These are phyloP conservation scores for Cyberlindnera mrakii DNA, from an alignment of 805 yeast genomes.

Conservation along the genomic window DNA sequence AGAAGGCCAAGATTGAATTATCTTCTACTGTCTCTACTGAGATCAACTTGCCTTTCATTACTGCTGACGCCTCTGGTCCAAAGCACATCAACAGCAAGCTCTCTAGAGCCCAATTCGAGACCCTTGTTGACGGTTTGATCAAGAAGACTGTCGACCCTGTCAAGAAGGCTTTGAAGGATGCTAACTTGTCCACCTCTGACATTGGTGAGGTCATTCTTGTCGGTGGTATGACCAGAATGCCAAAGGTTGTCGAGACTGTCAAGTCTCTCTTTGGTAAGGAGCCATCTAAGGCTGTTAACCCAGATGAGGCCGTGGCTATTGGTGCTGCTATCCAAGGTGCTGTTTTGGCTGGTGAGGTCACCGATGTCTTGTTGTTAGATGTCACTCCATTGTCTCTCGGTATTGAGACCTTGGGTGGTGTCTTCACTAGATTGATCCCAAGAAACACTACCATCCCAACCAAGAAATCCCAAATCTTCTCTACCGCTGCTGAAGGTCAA, in stretches of 20 bases:
- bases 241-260: conserved; percentile 65
- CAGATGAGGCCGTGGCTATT: conserved; percentile 85
- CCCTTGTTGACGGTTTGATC: conserved; percentile 59
- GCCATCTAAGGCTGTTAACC: conserved; percentile 74
- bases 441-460: conserved; percentile 73
- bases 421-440: conserved; percentile 70
- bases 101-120: conserved; percentile 66
- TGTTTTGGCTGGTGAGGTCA: conserved; percentile 75
- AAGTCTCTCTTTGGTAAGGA: conserved; percentile 52
- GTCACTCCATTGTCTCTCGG: conserved; percentile 79
- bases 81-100: conserved; percentile 56
- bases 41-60: conserved; percentile 67
- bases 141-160: conserved; percentile 69
- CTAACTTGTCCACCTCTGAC: conserved; percentile 57
- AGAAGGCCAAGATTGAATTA: conserved; percentile 69
- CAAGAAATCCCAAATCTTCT: conserved; percentile 65
- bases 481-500: conserved; percentile 81
- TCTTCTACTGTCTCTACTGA: conserved; percentile 59
- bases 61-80: conserved; percentile 38
- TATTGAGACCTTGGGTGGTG: conserved; percentile 78
- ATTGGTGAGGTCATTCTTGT: conserved; percentile 74
- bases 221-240: conserved; percentile 92
- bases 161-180: conserved; percentile 70
- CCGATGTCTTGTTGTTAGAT: conserved; percentile 71
- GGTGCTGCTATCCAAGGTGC: conserved; percentile 93